phyloP scores from a whole-genome alignment of 768 basidiomycete genomes.

The Leccinellum albellum region DNA sequence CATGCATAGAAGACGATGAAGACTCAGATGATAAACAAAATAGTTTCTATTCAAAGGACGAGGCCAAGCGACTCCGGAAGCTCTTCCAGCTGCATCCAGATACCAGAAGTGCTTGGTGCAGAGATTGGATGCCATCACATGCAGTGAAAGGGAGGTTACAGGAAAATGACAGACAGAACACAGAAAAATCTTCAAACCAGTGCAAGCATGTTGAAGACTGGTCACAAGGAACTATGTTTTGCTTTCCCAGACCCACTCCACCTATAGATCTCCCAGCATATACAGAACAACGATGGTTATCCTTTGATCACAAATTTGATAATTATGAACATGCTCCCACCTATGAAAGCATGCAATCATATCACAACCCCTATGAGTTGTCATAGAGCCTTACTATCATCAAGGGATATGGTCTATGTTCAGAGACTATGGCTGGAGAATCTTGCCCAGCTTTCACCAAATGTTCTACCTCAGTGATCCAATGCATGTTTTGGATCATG shows the following conservation, averaged over 20 bases:
- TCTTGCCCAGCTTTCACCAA: neutral
- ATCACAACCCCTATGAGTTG: neutral
- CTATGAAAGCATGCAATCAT: neutral
- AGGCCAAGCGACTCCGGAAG: neutral
- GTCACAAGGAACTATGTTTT: neutral
- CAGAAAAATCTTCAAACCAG: neutral
- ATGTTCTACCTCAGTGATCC: constrained; percentile 9
- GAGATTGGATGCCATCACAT: neutral
- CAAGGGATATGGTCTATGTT: constrained; percentile 3
- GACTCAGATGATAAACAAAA: neutral
- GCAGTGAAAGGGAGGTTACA: neutral
- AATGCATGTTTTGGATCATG: neutral
- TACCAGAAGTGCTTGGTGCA: neutral
- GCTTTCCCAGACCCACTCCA: neutral
- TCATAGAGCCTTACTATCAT: neutral
- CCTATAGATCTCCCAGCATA: neutral
- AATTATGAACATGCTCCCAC: neutral
- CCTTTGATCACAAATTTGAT: neutral
- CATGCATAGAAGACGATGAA: no score
- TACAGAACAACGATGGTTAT: neutral
- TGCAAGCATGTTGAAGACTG: neutral
- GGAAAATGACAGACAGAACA: neutral
- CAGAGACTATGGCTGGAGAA: constrained; percentile 5
- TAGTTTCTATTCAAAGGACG: neutral
- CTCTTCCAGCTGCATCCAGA: neutral